These are phyloP conservation scores for Calonectria montana DNA, from an alignment of 2,329 filamentous ascomycete genomes.

Conservation along the genomic window DNA sequence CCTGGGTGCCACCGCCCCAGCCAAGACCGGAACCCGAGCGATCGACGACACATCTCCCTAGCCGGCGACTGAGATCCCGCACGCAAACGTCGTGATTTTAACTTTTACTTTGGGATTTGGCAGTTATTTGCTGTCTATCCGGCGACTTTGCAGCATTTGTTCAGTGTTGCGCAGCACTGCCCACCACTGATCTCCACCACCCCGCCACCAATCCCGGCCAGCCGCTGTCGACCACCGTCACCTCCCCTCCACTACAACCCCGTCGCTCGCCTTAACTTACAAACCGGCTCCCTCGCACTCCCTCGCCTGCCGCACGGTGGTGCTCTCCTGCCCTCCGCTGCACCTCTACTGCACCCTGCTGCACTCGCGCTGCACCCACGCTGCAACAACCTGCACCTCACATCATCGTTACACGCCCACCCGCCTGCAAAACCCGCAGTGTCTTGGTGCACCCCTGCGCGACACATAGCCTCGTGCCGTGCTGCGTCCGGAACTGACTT, in stretches of 20 bases:
- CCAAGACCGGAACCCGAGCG: background rate
- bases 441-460: slow-evolving; percentile 36
- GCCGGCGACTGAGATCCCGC: slow-evolving; percentile 12
- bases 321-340: slow-evolving; percentile 8
- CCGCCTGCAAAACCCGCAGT: slow-evolving; percentile 31
- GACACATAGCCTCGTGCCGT: slow-evolving; percentile 36
- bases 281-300: slow-evolving; percentile 9
- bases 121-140: slow-evolving; percentile 10
- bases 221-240: background rate
- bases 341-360: slow-evolving; percentile 14
- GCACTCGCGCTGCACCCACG: slow-evolving; percentile 8
- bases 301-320: slow-evolving; percentile 10
- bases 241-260: background rate
- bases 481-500: slow-evolving; percentile 29
- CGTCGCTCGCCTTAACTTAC: slow-evolving; percentile 16
- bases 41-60: slow-evolving; percentile 1
- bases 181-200: slow-evolving; percentile 20
- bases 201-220: slow-evolving; percentile 20
- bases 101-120: background rate
- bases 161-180: slow-evolving; percentile 21
- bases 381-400: slow-evolving; percentile 29
- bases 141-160: background rate
- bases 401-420: slow-evolving; percentile 32
- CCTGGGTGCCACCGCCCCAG: background rate
- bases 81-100: slow-evolving; percentile 7